Conservation (phyloP, 1,284 basidiomycete genomes). For the Fomitiporia mediterranea region DNA sequence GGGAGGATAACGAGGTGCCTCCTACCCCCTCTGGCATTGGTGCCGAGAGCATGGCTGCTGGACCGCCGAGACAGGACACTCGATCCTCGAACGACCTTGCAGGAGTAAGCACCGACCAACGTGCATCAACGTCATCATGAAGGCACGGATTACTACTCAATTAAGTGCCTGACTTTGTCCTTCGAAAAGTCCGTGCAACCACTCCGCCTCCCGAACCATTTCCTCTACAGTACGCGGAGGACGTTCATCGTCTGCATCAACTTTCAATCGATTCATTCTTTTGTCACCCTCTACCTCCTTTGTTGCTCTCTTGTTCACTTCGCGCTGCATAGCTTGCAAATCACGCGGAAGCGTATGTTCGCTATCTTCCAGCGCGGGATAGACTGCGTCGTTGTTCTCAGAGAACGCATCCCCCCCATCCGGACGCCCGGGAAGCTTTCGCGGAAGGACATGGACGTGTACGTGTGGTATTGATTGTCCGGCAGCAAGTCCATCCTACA, state of each 20-base stretch:
- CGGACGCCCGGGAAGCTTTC: constrained; percentile 43
- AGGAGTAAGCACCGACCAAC: no score
- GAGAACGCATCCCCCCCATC: constrained; percentile 58
- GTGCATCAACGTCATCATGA: no score
- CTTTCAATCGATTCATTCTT: constrained; percentile 37
- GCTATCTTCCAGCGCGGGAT: constrained; percentile 68
- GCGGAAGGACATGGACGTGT: constrained; percentile 85
- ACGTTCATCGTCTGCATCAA: constrained; percentile 70
- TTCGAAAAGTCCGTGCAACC: constrained; percentile 53
- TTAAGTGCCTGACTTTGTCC: not conserved
- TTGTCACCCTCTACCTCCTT: constrained; percentile 21
- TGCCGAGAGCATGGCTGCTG: not conserved
- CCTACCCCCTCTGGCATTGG: not conserved
- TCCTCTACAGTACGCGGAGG: constrained; percentile 61
- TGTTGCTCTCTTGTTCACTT: not conserved
- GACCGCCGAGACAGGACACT: not conserved
- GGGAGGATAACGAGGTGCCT: constrained; percentile 37
- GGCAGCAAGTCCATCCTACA: constrained; percentile 81
- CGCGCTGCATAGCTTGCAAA: constrained; percentile 28
- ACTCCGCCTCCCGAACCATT: constrained; percentile 72
- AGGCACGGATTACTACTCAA: not conserved
- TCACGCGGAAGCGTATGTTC: constrained; percentile 49
- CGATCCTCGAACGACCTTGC: not conserved
- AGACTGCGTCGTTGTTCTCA: constrained; percentile 69
- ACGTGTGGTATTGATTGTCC: constrained; percentile 88